Base-by-base conservation (phyloP, 148 eudicot genomes). In the Arbutus unedo region DNA sequence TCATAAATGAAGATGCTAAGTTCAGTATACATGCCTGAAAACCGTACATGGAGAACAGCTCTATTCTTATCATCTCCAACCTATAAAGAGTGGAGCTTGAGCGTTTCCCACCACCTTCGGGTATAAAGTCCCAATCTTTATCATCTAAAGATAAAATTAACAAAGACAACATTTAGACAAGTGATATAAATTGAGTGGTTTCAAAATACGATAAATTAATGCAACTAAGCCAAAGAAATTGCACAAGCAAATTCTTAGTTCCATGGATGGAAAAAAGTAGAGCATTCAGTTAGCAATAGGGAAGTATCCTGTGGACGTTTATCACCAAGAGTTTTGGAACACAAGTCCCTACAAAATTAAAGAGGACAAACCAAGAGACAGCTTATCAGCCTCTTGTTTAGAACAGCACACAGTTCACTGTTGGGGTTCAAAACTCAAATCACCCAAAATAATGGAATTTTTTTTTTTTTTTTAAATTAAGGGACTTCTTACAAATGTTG, bases 21-120 rank as follows among this genome's bases (percentile, higher is more conserved):
- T 49, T 79, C 43, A 74, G 71, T 64, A 73, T 76, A 87, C 88
- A 84, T 90, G 74, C 92, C 89, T 88, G 92, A 82, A 81, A 81
- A 55, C 92, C 92, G 51, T 90, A 90, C 14, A 88, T 83, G 5
- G 91, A 90, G 83, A 84, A 83, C 31, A 90, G 87, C 87, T 90
- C 88, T 43, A 90, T 82, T 85, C 76, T 87, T 78, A 86, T 78
- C 54, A 90, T 84, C 78, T 90, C 92, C 89, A 90, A 79, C 81
- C 86, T 88, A 82, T 88, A 90, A 38, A 85, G 64, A 77, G 84
- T 83, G 74, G 90, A 88, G 77, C 84, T 82, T 83, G 66, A 45
- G 62, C 43, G 62, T 50, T 60, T 82, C 56, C 77, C 73, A 70
- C 79, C 83, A 49, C 44, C 81, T 25, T 68, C 67, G 4, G 71